These are phyloP conservation scores for Globisporangium yorkense DNA, from an alignment of 352 stramenopile genomes.

Conservation along the genomic window DNA sequence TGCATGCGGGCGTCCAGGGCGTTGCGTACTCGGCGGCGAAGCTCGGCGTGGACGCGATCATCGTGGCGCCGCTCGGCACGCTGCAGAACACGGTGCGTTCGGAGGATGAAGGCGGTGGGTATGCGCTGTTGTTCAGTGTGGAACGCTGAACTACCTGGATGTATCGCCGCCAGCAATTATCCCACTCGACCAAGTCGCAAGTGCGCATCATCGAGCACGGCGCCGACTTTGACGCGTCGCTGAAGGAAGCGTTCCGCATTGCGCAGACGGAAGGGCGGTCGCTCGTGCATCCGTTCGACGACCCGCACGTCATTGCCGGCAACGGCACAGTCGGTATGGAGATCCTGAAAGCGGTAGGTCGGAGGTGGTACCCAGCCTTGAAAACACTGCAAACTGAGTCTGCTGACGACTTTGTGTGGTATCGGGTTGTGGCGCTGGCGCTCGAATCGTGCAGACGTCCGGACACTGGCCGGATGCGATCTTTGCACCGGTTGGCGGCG, in stretches of 20 bases:
- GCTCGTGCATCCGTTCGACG: constrained; percentile 97
- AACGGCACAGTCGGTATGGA: constrained; percentile 97
- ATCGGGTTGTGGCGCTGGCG: background rate
- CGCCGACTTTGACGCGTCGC: constrained; percentile 95
- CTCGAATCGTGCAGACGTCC: constrained; percentile 36
- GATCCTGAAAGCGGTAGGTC: constrained; percentile 70
- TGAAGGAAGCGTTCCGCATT: constrained; percentile 90
- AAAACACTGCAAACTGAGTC: background rate
- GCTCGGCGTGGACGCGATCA: constrained; percentile 91
- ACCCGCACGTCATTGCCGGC: constrained; percentile 96
- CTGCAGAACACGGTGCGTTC: constrained; percentile 86
- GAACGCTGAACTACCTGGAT: too few relatives aligned
- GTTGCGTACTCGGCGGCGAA: constrained; percentile 93
- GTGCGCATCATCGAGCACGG: constrained; percentile 94
- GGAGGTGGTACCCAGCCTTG: background rate
- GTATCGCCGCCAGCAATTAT: constrained; percentile 18
- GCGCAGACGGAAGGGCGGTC: constrained; percentile 88
- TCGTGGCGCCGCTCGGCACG: constrained; percentile 96
- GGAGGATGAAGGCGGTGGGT: constrained; percentile 9
- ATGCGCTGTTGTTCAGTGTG: background rate
- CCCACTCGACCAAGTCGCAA: constrained; percentile 46
- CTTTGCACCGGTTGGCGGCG: constrained; percentile 97
- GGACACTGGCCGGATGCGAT: constrained; percentile 92
- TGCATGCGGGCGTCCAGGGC: constrained; percentile 30
- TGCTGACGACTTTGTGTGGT: background rate